Percentiles rank a stretch among this genome's conserved stretches.
These are phyloP conservation scores for Xylariales sp. DNA, from an alignment of 2,329 filamentous ascomycete species.

Conservation along the genomic window DNA sequence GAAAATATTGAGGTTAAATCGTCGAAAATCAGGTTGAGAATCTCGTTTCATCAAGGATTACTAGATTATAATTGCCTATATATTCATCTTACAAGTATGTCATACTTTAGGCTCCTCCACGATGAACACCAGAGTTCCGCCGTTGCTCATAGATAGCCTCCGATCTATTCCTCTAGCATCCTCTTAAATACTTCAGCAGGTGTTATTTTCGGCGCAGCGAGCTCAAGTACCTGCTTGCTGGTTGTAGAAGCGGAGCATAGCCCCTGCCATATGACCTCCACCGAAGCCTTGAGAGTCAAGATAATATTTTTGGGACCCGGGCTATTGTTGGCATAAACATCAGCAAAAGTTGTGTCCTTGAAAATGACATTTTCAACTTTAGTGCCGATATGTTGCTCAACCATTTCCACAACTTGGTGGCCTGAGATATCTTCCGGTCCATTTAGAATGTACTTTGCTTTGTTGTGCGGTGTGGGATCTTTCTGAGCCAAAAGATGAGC, in stretches of 20 bases:
- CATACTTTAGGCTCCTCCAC: too few species aligned
- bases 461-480: conserved; percentile 27
- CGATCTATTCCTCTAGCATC: conserved; percentile 11
- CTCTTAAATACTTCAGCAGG: conserved; percentile 17
- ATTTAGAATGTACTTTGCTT: conserved; percentile 27
- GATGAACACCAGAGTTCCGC: too few species aligned
- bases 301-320: conserved; percentile 9
- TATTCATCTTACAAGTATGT: too few species aligned
- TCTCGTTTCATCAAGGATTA: too few species aligned
- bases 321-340: background rate
- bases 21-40: too few species aligned
- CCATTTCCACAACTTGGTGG: conserved; percentile 18
- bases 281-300: conserved; percentile 11
- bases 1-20: too few species aligned
- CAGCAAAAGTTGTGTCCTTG: conserved; percentile 13
- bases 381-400: conserved; percentile 29
- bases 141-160: background rate
- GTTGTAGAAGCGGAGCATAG: conserved; percentile 17
- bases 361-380: conserved; percentile 30
- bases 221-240: conserved; percentile 29
- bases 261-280: background rate
- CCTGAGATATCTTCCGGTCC: conserved; percentile 30
- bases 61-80: too few species aligned
- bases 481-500: conserved; percentile 22
- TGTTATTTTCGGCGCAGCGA: conserved; percentile 26